Conservation (phyloP, 495 filamentous ascomycete genomes). For the Hyaloscypha hepaticicola region DNA sequence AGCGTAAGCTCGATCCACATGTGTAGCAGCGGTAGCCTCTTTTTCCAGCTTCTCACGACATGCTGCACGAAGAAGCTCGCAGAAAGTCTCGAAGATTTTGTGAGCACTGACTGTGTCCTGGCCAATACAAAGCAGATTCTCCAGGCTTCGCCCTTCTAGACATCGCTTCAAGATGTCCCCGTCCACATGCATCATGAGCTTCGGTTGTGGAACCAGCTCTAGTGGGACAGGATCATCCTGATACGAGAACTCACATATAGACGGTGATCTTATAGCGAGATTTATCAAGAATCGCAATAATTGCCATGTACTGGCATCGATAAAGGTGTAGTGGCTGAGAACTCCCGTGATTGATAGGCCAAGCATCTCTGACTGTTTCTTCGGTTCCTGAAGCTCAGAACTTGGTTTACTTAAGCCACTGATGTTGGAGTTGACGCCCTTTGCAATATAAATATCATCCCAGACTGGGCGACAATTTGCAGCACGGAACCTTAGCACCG, state of each 20-base stretch:
- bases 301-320: slow-evolving; percentile 54
- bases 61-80: slow-evolving; percentile 19
- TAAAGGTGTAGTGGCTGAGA: slow-evolving; percentile 57
- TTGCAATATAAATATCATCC: slow-evolving; percentile 28
- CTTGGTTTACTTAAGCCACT: not conserved
- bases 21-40: slow-evolving; percentile 14
- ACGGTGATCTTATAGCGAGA: slow-evolving; percentile 40
- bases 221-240: slow-evolving; percentile 19
- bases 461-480: slow-evolving; percentile 46
- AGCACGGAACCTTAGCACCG: slow-evolving; percentile 48
- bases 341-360: slow-evolving; percentile 67
- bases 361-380: slow-evolving; percentile 44
- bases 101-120: slow-evolving; percentile 31
- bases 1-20: slow-evolving; percentile 42
- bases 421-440: not conserved
- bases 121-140: slow-evolving; percentile 40
- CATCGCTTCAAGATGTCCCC: slow-evolving; percentile 61
- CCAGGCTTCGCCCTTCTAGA: slow-evolving; percentile 48
- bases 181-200: slow-evolving; percentile 59
- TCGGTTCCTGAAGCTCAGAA: slow-evolving; percentile 25
- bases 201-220: slow-evolving; percentile 33
- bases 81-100: slow-evolving; percentile 38
- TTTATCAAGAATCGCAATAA: slow-evolving; percentile 64
- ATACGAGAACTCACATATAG: slow-evolving; percentile 26
- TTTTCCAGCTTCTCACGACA: slow-evolving; percentile 20